A percentile compares a stretch with the other conserved stretches of the same genome.
Evolutionary conservation across 2,329 filamentous ascomycete genomes (phyloP).

Genomic region (Aureobasidium sp.): DNA sequence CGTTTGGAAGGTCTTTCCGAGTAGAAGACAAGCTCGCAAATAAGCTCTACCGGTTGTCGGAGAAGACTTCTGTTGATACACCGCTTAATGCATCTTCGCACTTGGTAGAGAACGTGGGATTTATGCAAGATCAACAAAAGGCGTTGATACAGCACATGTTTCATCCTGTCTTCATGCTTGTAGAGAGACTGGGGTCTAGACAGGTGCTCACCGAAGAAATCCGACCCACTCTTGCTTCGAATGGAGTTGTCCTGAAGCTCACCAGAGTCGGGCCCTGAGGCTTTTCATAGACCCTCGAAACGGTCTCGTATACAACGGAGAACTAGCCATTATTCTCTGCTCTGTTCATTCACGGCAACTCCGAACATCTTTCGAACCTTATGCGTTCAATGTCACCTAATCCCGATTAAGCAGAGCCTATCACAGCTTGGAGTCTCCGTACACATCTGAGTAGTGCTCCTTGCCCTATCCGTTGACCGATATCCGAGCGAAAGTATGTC

Average conservation of each 20-base stretch:
- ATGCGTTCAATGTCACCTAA: background rate
- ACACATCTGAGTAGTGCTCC: background rate
- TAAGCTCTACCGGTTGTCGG: background rate
- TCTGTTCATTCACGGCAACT: background rate
- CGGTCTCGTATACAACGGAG: background rate
- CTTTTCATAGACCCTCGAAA: background rate
- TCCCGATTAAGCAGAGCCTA: background rate
- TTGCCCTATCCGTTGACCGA: background rate
- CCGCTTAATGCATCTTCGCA: background rate
- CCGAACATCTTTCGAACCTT: background rate
- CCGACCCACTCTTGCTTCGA: too few species aligned
- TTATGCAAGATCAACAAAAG: too few species aligned
- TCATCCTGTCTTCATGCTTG: too few species aligned
- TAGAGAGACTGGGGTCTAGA: too few species aligned
- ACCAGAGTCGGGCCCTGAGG: too few species aligned
- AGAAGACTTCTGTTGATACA: background rate
- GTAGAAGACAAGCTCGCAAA: background rate
- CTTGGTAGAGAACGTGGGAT: background rate
- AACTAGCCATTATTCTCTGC: background rate
- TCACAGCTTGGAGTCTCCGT: background rate
- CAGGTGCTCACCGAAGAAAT: too few species aligned
- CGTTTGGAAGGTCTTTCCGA: background rate
- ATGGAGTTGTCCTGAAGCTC: too few species aligned
- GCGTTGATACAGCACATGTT: too few species aligned
- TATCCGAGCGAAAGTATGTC: background rate